phyloP scores from a whole-genome alignment of 2,329 filamentous ascomycete species.

The Hypoxylon sp. region DNA sequence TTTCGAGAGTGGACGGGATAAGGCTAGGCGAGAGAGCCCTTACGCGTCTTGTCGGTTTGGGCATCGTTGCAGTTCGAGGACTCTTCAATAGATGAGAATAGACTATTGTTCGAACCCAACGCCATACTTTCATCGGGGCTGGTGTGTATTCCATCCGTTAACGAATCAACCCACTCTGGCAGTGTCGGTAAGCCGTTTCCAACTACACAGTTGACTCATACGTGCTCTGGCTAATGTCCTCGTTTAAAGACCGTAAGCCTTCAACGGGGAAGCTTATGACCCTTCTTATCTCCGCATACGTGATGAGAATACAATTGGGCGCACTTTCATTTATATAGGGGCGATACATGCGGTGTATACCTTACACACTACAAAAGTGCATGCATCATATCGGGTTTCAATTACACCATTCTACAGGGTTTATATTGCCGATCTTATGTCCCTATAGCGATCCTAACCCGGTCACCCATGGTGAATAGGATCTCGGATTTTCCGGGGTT shows the following conservation, averaged over 20 bases:
- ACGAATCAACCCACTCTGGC: background rate
- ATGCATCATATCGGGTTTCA: conserved; percentile 16
- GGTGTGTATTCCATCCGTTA: background rate
- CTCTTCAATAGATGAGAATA: background rate
- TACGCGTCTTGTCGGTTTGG: background rate
- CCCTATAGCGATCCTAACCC: background rate
- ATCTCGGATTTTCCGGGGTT: conserved; percentile 11
- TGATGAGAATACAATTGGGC: background rate
- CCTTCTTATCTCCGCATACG: conserved; percentile 12
- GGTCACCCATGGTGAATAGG: conserved; percentile 15
- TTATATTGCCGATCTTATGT: conserved; percentile 17
- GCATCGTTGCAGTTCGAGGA: background rate
- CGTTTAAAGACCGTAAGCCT: background rate
- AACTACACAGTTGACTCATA: conserved; percentile 5
- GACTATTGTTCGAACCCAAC: background rate
- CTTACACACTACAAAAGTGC: background rate
- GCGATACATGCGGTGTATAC: background rate
- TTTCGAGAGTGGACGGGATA: background rate
- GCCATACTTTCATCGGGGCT: background rate
- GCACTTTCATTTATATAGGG: conserved; percentile 1
- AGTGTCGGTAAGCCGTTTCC: background rate
- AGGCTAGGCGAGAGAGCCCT: background rate
- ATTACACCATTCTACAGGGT: conserved; percentile 22
- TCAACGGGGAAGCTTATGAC: background rate
- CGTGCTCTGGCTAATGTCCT: background rate